Evolutionary conservation across 345 rosid genomes (phyloP).

Genomic region (Syzygium aromaticum): DNA sequence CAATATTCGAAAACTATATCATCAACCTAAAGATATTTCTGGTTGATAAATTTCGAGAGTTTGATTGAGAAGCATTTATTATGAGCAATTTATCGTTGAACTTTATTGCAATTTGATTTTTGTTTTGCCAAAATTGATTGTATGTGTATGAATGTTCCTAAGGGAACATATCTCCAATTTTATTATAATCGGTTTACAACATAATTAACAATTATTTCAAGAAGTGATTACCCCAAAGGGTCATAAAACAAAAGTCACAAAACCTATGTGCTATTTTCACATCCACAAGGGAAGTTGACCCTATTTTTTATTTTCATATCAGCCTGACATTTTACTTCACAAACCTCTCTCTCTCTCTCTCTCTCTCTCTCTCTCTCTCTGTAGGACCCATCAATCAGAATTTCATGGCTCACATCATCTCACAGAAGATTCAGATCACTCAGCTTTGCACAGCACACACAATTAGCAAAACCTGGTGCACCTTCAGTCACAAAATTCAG

Average conservation of each 20-base stretch:
- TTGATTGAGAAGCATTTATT: background rate
- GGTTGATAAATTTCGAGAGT: accelerated
- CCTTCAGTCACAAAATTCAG: background rate
- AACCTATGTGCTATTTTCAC: background rate
- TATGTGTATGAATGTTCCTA: background rate
- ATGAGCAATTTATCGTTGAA: background rate
- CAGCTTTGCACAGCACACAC: background rate
- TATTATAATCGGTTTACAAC: background rate
- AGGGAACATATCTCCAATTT: background rate
- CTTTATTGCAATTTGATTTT: background rate
- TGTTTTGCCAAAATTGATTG: background rate
- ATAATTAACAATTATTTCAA: background rate
- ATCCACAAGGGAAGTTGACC: background rate
- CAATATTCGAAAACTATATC: accelerated
- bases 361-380: background rate
- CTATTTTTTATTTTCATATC: background rate
- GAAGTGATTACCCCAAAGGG: background rate
- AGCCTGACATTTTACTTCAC: background rate
- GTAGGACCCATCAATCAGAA: background rate
- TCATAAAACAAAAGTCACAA: background rate
- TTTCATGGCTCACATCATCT: constrained; percentile 2
- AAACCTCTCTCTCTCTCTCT: background rate
- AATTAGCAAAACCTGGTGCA: background rate
- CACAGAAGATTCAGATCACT: background rate
- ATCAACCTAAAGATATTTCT: background rate